Evolutionary conservation across 176 grass and related monocot genomes (phyloP).

Genomic region (Luzula sylvatica): DNA sequence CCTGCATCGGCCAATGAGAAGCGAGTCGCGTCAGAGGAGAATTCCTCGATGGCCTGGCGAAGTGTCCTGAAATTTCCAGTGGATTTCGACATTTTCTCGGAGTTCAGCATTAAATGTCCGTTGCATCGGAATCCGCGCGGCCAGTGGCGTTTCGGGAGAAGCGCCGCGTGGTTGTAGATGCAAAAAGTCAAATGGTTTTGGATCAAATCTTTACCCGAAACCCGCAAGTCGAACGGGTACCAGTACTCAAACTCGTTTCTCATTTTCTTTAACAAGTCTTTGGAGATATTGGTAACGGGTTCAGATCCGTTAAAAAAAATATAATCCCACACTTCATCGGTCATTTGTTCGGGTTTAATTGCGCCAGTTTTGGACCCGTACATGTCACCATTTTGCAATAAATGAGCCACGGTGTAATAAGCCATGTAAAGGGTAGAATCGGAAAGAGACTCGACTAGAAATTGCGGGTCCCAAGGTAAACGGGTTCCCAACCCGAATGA

Average conservation of each 20-base stretch:
- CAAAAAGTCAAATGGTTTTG: constrained; percentile 78
- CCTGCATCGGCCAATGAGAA: constrained; percentile 85
- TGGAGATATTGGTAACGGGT: constrained; percentile 40
- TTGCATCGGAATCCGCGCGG: constrained; percentile 70
- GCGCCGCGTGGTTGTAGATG: constrained; percentile 67
- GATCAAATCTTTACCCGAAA: constrained; percentile 78
- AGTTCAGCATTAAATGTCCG: constrained; percentile 85
- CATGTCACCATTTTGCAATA: constrained; percentile 57
- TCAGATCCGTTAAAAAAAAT: constrained; percentile 43
- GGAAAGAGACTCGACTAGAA: constrained; percentile 72
- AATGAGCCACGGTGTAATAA: constrained; percentile 56
- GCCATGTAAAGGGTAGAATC: constrained; percentile 86
- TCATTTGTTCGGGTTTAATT: constrained; percentile 54
- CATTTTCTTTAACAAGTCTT: constrained; percentile 46
- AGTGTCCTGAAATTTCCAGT: constrained; percentile 79
- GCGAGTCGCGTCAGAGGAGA: constrained; percentile 68
- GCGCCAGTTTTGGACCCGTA: constrained; percentile 41
- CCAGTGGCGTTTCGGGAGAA: constrained; percentile 61
- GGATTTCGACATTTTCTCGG: constrained; percentile 82
- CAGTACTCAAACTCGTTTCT: constrained; percentile 79
- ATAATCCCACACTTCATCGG: constrained; percentile 65
- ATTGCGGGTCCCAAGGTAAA: constrained; percentile 69
- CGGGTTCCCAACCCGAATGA: constrained; percentile 75
- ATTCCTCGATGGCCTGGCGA: constrained; percentile 43
- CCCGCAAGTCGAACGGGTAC: constrained; percentile 74